Conservation (phyloP, 1,139 yeast species). For the Komagataea norvegica region DNA sequence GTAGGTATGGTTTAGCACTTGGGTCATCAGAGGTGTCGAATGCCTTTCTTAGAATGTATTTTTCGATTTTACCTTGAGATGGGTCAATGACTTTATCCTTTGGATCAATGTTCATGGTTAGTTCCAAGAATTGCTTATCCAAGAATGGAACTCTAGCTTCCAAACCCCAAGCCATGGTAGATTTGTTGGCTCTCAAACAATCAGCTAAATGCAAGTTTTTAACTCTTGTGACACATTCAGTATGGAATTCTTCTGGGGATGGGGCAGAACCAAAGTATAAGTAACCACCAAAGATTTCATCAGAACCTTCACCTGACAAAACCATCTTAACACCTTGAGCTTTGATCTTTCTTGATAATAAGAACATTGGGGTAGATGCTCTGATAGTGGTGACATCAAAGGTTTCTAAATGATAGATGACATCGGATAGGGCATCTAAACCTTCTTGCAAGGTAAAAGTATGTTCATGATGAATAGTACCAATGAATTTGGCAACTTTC, state of each 20-base stretch:
- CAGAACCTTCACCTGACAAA: conserved; percentile 97
- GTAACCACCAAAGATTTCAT: conserved; percentile 98
- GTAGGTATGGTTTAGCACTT: conserved; percentile 74
- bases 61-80: conserved; percentile 74
- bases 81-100: conserved; percentile 79
- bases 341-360: conserved; percentile 91
- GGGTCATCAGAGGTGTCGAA: conserved; percentile 82
- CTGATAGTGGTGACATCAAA: conserved; percentile 98
- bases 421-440: conserved; percentile 90
- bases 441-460: conserved; percentile 96
- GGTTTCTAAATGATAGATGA: conserved; percentile 92
- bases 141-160: conserved; percentile 99
- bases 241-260: conserved; percentile 83
- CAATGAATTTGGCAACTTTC: conserved; percentile 92
- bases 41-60: conserved; percentile 93
- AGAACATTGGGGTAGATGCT: conserved; percentile 98
- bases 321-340: conserved; percentile 99
- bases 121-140: conserved; percentile 87
- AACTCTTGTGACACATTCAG: conserved; percentile 91
- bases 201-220: conserved; percentile 96
- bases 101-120: conserved; percentile 93
- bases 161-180: conserved; percentile 99
- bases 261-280: conserved; percentile 97
- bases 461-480: conserved; percentile 96
- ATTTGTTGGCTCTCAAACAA: conserved; percentile 97